phyloP scores from a whole-genome alignment of 495 filamentous ascomycete genomes.

The Sporormia fimetaria region DNA sequence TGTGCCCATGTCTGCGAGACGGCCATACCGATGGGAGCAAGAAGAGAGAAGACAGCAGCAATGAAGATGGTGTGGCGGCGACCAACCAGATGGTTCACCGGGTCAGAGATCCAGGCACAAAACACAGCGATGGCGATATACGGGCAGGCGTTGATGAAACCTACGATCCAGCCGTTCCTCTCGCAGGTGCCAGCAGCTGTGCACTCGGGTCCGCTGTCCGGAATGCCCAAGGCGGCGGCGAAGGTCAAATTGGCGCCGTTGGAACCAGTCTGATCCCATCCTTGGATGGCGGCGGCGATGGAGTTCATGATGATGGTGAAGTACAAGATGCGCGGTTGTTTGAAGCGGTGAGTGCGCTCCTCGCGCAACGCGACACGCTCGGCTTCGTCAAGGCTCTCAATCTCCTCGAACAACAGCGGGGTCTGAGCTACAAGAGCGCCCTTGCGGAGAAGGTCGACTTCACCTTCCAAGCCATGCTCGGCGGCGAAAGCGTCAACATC shows the following conservation, averaged over 20 bases:
- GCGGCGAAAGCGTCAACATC: slow-evolving; percentile 48
- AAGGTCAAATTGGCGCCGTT: slow-evolving; percentile 61
- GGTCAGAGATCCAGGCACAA: slow-evolving; percentile 58
- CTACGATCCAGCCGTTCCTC: slow-evolving; percentile 31
- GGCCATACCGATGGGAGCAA: slow-evolving; percentile 54
- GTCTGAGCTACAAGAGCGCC: slow-evolving; percentile 51
- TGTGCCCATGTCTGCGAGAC: slow-evolving; percentile 51
- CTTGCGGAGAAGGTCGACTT: slow-evolving; percentile 35
- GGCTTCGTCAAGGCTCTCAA: slow-evolving; percentile 44
- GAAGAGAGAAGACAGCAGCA: slow-evolving; percentile 51
- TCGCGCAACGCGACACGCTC: slow-evolving; percentile 44
- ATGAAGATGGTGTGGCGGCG: slow-evolving; percentile 59
- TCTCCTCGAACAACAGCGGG: slow-evolving; percentile 42
- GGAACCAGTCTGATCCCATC: slow-evolving; percentile 59
- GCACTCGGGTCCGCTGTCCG: slow-evolving; percentile 31
- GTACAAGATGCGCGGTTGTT: slow-evolving; percentile 52
- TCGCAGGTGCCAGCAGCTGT: slow-evolving; percentile 14
- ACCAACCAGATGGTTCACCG: slow-evolving; percentile 54
- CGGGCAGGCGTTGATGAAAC: slow-evolving; percentile 42
- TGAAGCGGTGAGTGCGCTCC: slow-evolving; percentile 53
- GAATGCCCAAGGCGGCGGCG: slow-evolving; percentile 47
- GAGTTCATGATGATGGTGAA: slow-evolving; percentile 60
- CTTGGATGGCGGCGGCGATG: slow-evolving; percentile 58
- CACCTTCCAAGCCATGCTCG: slow-evolving; percentile 36
- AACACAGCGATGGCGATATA: slow-evolving; percentile 36